These are phyloP conservation scores for Colletotrichum karsti DNA, from an alignment of 2,329 filamentous ascomycete species.

Conservation along the genomic window DNA sequence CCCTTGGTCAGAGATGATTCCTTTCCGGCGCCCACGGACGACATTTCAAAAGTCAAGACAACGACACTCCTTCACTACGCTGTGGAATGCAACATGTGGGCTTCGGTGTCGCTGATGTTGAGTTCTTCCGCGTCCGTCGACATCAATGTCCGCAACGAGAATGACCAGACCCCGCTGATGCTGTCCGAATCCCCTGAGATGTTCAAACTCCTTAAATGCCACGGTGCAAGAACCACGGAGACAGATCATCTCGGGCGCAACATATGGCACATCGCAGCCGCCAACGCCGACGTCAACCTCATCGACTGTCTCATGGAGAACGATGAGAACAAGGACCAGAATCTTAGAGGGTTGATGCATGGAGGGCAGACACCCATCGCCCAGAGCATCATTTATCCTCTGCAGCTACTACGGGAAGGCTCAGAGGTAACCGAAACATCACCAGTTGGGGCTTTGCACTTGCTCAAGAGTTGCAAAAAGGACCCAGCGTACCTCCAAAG, in stretches of 20 bases:
- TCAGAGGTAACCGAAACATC: too few species aligned
- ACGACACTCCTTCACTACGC: conserved; percentile 15
- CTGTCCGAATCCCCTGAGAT: conserved; percentile 36
- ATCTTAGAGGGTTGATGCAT: conserved; percentile 33
- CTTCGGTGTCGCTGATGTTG: conserved; percentile 39
- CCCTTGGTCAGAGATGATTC: not conserved
- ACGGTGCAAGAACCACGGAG: conserved; percentile 38
- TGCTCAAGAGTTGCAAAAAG: not conserved
- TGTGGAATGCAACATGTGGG: conserved; percentile 18
- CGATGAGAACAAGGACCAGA: conserved; percentile 38
- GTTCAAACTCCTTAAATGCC: conserved; percentile 36
- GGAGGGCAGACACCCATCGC: conserved; percentile 40
- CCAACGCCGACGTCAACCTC: conserved; percentile 39
- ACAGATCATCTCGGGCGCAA: conserved; percentile 41
- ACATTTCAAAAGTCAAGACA: not conserved
- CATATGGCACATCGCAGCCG: conserved; percentile 48
- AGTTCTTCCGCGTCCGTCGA: conserved; percentile 38
- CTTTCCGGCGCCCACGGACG: not conserved
- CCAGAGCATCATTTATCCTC: conserved; percentile 35
- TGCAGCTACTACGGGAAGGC: not conserved
- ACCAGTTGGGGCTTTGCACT: not conserved
- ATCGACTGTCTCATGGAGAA: conserved; percentile 39
- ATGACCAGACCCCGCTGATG: conserved; percentile 46
- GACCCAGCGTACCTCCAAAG: conserved; percentile 4
- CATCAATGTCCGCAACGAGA: conserved; percentile 36